Percentiles rank a stretch among this genome's conserved stretches.
These are phyloP conservation scores for Dalbergia oliveri DNA, from an alignment of 306 rosid species.

Conservation along the genomic window DNA sequence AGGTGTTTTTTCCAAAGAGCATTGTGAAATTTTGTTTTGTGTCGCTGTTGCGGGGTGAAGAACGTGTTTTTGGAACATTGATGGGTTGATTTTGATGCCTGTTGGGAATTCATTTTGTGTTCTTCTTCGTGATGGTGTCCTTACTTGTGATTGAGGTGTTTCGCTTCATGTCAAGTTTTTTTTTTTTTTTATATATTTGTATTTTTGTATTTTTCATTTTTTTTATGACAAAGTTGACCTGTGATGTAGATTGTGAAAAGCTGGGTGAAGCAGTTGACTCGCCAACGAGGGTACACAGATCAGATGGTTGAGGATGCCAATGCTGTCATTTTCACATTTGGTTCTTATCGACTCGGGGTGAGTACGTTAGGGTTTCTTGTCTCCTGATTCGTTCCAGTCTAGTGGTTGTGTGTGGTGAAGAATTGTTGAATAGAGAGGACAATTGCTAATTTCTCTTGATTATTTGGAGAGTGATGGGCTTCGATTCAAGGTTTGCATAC, in stretches of 20 bases:
- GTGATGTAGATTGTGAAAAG: constrained; percentile 76
- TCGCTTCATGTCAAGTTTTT: not conserved
- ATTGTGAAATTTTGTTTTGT: not conserved
- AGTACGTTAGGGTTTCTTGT: constrained; percentile 41
- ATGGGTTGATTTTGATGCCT: constrained; percentile 20
- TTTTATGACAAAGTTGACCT: constrained; percentile 40
- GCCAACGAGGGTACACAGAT: constrained; percentile 87
- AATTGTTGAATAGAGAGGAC: constrained; percentile 2
- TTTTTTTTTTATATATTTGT: not conserved
- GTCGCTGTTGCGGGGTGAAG: constrained; percentile 1
- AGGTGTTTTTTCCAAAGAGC: not conserved
- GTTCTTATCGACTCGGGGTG: constrained; percentile 93
- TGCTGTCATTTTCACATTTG: constrained; percentile 91
- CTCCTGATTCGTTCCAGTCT: not conserved
- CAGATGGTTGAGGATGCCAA: constrained; percentile 98
- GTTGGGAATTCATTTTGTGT: constrained; percentile 12
- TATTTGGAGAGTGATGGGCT: constrained; percentile 16
- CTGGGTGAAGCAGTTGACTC: constrained; percentile 95
- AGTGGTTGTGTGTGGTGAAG: constrained; percentile 29
- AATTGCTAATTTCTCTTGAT: constrained; percentile 20
- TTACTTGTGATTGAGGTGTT: constrained; percentile 29
- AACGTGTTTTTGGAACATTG: constrained; percentile 26
- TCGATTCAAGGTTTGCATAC: constrained; percentile 31
- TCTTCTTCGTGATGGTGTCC: constrained; percentile 19
- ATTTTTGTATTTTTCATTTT: too few species aligned